Base-by-base conservation (phyloP, 495 filamentous ascomycete genomes). In the Delitschia confertaspora region DNA sequence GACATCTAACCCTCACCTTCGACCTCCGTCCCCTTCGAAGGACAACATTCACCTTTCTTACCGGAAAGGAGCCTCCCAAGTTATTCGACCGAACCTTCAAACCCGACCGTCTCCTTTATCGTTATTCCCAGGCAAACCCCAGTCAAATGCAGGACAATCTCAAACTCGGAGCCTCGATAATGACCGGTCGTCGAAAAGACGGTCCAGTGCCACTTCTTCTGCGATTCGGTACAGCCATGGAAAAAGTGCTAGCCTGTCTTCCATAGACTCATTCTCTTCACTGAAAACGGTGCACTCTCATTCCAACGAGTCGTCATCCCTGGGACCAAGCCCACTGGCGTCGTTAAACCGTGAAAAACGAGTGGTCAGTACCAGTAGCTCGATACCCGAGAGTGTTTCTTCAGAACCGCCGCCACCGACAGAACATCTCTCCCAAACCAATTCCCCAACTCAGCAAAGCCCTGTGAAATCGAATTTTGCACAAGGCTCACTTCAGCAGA, bases 401-500 rank as follows among this genome's bases (percentile, higher is more conserved):
- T 57, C 49, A 24, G 30, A 22, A 21, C 40, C 53, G 1, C 24
- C 18, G 8, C 27, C 29, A 41, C 46, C 37, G n/a, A 42, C n/a
- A 16, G 45, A 42, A 11, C 10, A n/a, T 2, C 39, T 40, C 1
- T 52, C 39, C 8, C 9, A 25, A 29, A 47, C 23, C 16, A 49
- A 24, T 41, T 44, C 47, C 61, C 49, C 64, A 39, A 57, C 27
- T 19, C 56, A 64, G 7, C 65, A 69, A 23, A 80, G 73, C 49
- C 74, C 75, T 3, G 69, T 69, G 4, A 38, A 69, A 67, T 14
- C 38, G 31, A 33, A 27, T 30, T 50, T 7, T n/a, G 37, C 31
- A 1, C 48, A 47, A 55, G 60, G 21, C 57, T 45, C 33, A 40
- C 48, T 45, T 50, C 74, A 74, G 39, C 71, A 73, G 18, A 61